Base-by-base conservation (phyloP, 2,329 filamentous ascomycete species). In the Coniella lustricola region DNA sequence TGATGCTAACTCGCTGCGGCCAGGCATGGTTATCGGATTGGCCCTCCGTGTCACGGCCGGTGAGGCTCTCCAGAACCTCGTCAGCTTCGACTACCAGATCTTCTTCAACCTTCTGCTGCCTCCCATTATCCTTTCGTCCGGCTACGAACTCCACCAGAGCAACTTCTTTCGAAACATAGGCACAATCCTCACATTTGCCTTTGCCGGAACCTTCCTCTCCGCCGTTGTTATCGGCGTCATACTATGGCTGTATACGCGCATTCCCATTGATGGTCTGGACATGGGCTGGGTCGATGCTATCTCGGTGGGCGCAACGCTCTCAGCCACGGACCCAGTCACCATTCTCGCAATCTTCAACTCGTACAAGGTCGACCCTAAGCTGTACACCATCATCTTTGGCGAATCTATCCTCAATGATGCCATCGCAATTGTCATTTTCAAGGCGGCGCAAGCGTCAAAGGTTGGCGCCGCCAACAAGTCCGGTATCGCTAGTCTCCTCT, bases 121-220 rank as follows among this genome's bases (percentile, higher is more conserved):
- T 33, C 93, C 93, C 49, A 98, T 98, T 64, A 98, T 98, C 64
- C 77, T 98, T 22, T 91, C 90, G 14, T 96, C 91, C 14, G 93
- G 93, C 47, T 98, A 97, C 70, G 93, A 98, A 68, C 70, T 98
- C 53, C 93, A 98, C 66, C 93, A 98, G 71, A 90, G 88, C 59
- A 98, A 98, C 71, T 98, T 98, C 77, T 98, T 98, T 70, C 85
- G 91, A 56, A 95, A 98, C 62, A 95, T 97, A 53, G 91, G 93
- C 54, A 94, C 89, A 7, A 98, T 98, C 60, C 73, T 98, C 57
- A 97, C 93, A 3, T 98, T 98, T 66, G 93, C 93, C 22, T 97
- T 98, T 64, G 90, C 87, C 43, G 93, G 93, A 29, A 98, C 93
- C 0, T 96, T 98, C 63, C 86, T 98, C 55, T 98, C 93, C 34